These are phyloP conservation scores for Tulasnella sp. DNA, from an alignment of 768 basidiomycete genomes.

Conservation along the genomic window DNA sequence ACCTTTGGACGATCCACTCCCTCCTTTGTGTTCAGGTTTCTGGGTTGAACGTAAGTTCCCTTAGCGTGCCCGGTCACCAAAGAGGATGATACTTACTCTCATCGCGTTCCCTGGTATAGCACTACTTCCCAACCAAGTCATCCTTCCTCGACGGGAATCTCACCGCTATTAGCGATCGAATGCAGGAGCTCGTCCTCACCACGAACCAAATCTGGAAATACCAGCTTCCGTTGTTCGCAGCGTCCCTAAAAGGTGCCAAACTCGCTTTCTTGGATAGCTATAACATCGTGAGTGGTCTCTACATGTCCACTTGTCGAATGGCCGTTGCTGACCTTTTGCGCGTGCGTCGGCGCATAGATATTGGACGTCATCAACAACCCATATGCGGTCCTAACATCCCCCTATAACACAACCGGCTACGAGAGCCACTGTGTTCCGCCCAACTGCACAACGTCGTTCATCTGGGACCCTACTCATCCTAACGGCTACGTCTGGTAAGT, in stretches of 20 bases:
- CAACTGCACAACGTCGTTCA: not conserved
- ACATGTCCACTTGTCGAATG: not conserved
- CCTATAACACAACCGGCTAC: conserved; percentile 5
- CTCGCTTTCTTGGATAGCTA: conserved; percentile 7
- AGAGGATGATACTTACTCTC: no score
- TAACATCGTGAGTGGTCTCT: not conserved
- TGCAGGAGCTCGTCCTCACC: conserved; percentile 8
- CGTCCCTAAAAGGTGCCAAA: not conserved
- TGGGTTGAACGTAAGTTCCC: no score
- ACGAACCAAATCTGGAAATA: conserved; percentile 2
- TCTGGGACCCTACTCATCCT: no score
- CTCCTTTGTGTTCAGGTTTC: no score
- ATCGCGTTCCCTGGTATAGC: no score
- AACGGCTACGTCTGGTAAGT: no score
- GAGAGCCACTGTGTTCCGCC: not conserved
- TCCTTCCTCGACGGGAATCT: not conserved
- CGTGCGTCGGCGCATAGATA: not conserved
- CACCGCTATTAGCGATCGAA: not conserved
- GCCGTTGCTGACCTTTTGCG: not conserved
- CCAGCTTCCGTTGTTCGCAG: not conserved
- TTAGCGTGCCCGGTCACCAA: no score
- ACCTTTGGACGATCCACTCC: no score
- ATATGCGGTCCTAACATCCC: not conserved
- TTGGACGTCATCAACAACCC: conserved; percentile 7
- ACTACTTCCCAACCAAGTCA: no score